phyloP scores from a whole-genome alignment of 495 filamentous ascomycete genomes.

The Hypoxylon fuscum region DNA sequence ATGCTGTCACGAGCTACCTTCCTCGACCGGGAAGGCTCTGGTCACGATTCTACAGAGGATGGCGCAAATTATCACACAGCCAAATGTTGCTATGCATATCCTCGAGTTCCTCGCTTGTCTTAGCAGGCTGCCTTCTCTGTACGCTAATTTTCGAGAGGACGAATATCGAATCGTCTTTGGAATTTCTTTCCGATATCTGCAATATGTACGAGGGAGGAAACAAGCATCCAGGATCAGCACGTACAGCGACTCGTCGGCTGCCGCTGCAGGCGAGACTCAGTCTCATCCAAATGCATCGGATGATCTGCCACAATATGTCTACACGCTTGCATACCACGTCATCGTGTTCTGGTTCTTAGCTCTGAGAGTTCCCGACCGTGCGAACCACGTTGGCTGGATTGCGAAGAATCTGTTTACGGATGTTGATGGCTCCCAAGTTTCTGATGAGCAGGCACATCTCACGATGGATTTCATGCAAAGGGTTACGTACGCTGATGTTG shows the following conservation, averaged over 20 bases:
- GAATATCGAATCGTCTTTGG: slow-evolving; percentile 93
- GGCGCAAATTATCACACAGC: slow-evolving; percentile 93
- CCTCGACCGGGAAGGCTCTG: slow-evolving; percentile 80
- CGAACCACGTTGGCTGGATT: slow-evolving; percentile 88
- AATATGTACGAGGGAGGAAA: slow-evolving; percentile 66
- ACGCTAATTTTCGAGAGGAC: slow-evolving; percentile 84
- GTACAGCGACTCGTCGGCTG: slow-evolving; percentile 31
- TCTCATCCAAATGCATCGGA: slow-evolving; percentile 55
- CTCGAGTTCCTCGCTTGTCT: slow-evolving; percentile 90
- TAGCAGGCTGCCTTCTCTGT: slow-evolving; percentile 83
- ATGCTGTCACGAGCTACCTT: slow-evolving; percentile 91
- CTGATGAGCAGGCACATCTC: slow-evolving; percentile 93
- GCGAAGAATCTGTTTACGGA: slow-evolving; percentile 85
- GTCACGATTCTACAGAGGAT: slow-evolving; percentile 87
- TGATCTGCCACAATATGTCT: slow-evolving; percentile 89
- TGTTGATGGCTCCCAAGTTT: slow-evolving; percentile 72
- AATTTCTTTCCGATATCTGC: slow-evolving; percentile 91
- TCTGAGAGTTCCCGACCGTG: slow-evolving; percentile 81
- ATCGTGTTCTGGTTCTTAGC: slow-evolving; percentile 97
- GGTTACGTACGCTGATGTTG: slow-evolving; percentile 84
- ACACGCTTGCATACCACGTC: slow-evolving; percentile 90
- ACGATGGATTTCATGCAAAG: slow-evolving; percentile 97
- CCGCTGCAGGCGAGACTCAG: slow-evolving; percentile 37
- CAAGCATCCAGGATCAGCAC: slow-evolving; percentile 50
- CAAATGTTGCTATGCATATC: slow-evolving; percentile 89